Evolutionary conservation across 108 stramenopile species (phyloP), one percentile per base, ranked within the genome.

Genomic region (Craspedostauros australis): DNA sequence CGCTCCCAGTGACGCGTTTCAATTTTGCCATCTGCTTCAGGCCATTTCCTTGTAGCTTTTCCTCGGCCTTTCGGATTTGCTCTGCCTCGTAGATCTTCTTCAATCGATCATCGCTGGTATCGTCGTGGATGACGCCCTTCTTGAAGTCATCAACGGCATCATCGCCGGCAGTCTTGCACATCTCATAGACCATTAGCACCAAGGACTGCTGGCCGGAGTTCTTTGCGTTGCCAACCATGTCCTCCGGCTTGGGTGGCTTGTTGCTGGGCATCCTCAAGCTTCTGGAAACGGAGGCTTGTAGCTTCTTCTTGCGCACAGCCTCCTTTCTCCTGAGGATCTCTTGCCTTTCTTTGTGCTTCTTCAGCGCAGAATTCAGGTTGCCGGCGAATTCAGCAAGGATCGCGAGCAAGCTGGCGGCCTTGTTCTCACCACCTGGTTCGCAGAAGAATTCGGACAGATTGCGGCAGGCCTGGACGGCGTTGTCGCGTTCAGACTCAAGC

Each of bases 371-470:
- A 22, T 72, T 67, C 0, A 93, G 69, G 38, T 68, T 80, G 18
- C 54, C 42, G 0, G 77, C 77, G 57, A 93, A 93, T 21, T 71
- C 53, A 30, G 75, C 65, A 23, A 93, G 54, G 54, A 93, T 76
- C 62, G 72, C 71, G 40, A 92, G 61, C 18, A 92, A 37, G 1
- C 64, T 56, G 0, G 67, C 38, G 9, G 84, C 64, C 0, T 70
- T 54, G 54, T 61, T 46, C 47, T 84, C 82, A n/a, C 82, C 79
- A n/a, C 84, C 78, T 22, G 66, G 48, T 51, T 92, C 91, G 37
- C 91, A 86, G 46, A 82, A 88, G 48, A 80, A 88, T 21, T 69
- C 45, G 5, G 84, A 69, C 26, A 88, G 64, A 27, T 77, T 80
- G 70, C 75, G 76, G 66, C 84, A 86, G 33, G 84, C 75, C 37